Evolutionary conservation across 306 rosid species (phyloP), one percentile per base, ranked within the genome.

Genomic region (Cicer cuneatum): DNA sequence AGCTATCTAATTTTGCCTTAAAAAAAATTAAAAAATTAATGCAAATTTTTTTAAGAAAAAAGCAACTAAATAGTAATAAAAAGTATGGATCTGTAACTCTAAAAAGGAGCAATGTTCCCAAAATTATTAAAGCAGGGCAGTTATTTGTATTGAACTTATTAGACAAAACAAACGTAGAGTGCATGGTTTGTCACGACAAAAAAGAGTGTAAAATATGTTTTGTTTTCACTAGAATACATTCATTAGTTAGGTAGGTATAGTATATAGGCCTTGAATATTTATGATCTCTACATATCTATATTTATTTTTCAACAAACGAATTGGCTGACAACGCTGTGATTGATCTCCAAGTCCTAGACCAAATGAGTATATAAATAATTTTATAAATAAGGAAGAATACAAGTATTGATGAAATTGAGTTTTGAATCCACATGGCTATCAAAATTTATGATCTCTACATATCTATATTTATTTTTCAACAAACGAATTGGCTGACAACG

Each of bases 71-170:
- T n/a, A n/a, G n/a, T 47, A 42, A 33, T 81, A 77, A 76, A 65
- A 81, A 71, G 72, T 83, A 71, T 70, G 52, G 79, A 74, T 57
- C 2, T 77, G 86, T 73, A 57, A 58, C 84, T 57, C 80, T 51
- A n/a, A 8, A 74, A 69, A 79, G 88, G 84, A 81, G 83, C 93
- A 85, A 53, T 13, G 61, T 51, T 62, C 85, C 87, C 75, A 52
- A 21, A 83, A 80, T 74, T 60, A 62, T 72, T 82, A 78, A 69
- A 70, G 41, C 60, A 59, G 46, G 47, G 71, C 53, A 65, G 84
- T 60, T 58, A 59, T 38, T 49, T 80, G 80, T 60, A 41, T 75
- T 7, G 33, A 24, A 79, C 65, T 81, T 76, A 15, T 57, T 41
- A 62, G 78, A 77, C 88, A 85, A 78, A 75, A 66, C n/a, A 79